phyloP scores from a whole-genome alignment of 2,329 filamentous ascomycete species.

The Ceratocystis ficicola region DNA sequence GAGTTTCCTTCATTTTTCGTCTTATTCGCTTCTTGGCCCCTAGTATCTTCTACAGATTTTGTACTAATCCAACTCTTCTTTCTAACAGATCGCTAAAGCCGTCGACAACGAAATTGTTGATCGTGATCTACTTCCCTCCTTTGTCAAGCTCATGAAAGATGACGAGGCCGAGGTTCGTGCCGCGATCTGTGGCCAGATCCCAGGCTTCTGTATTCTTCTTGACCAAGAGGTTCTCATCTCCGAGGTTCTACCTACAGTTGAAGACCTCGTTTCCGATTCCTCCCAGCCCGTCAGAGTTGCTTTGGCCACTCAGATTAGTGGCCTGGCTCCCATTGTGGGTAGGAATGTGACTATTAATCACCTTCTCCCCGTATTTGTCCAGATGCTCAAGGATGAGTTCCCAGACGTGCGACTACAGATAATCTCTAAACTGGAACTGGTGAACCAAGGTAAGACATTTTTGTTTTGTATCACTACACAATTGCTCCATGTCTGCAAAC shows the following conservation, averaged over 20 bases:
- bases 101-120: constrained; percentile 94
- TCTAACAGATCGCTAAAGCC: constrained; percentile 76
- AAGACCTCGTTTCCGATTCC: constrained; percentile 88
- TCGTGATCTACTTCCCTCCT: constrained; percentile 86
- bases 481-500: neutral
- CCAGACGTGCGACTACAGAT: constrained; percentile 96
- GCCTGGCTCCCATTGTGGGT: constrained; percentile 88
- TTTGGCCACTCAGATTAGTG: constrained; percentile 91
- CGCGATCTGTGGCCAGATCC: constrained; percentile 93
- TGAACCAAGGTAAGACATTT: constrained; percentile 64
- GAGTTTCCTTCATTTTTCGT: constrained; percentile 23
- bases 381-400: constrained; percentile 99
- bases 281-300: constrained; percentile 95
- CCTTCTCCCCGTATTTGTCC: constrained; percentile 93
- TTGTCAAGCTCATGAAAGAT: constrained; percentile 95
- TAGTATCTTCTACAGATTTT: neutral
- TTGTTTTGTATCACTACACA: neutral
- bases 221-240: constrained; percentile 79
- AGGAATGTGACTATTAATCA: constrained; percentile 81
- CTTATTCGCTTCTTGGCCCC: neutral
- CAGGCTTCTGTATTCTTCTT: constrained; percentile 85
- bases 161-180: constrained; percentile 96
- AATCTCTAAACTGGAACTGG: constrained; percentile 97
- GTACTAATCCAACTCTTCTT: constrained; percentile 1
- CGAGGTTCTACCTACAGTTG: constrained; percentile 92